Evolutionary conservation across 441 rosid genomes (phyloP).

Genomic region (Mallotus japonicus): DNA sequence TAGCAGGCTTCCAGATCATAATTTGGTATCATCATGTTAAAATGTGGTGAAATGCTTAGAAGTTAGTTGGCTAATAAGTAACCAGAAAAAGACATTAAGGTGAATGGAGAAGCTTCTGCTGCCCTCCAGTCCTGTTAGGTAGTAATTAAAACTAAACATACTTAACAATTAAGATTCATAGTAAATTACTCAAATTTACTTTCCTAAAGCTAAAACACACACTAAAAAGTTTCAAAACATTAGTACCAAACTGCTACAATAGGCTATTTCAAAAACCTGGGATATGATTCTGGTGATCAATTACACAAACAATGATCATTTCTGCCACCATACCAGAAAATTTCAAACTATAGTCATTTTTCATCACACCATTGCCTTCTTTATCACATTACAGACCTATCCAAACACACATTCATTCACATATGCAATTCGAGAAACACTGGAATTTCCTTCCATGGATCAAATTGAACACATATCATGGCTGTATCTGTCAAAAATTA

Average conservation of each 20-base stretch:
- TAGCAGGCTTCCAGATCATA: not conserved
- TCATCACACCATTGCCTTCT: too few relatives aligned
- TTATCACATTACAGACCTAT: not conserved
- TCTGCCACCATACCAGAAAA: not conserved
- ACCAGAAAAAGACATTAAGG: not conserved
- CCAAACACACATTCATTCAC: not conserved
- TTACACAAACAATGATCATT: not conserved
- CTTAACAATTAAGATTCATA: constrained; percentile 6
- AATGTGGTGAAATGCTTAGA: not conserved
- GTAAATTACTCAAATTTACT: not conserved
- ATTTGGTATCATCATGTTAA: constrained; percentile 1
- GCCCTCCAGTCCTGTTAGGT: not conserved
- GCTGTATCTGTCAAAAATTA: too few relatives aligned
- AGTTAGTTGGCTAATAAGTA: not conserved
- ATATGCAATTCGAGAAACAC: not conserved
- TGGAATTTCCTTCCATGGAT: too few relatives aligned
- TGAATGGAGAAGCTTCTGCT: not conserved
- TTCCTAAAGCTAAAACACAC: not conserved
- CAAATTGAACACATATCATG: too few relatives aligned
- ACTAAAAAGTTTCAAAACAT: too few relatives aligned
- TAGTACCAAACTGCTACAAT: not conserved
- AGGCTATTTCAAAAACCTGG: not conserved
- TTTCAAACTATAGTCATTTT: too few relatives aligned
- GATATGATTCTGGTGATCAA: not conserved
- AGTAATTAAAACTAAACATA: not conserved